Conservation (phyloP, 106 monocot genomes). For the Platanthera guangdongensis region DNA sequence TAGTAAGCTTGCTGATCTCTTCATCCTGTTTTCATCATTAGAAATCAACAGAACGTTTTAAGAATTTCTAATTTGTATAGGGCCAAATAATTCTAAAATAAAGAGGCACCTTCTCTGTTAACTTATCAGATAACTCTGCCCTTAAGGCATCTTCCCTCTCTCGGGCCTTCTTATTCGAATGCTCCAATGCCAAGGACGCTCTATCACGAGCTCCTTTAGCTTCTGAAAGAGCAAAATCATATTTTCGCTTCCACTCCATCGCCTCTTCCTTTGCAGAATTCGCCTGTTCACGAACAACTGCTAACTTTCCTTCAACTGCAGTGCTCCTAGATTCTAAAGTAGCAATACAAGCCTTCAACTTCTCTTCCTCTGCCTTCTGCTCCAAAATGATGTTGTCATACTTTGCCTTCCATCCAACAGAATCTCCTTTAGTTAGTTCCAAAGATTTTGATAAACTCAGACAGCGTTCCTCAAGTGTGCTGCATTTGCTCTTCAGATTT, state of each 20-base stretch:
- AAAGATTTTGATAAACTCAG: constrained; percentile 46
- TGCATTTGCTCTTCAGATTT: constrained; percentile 77
- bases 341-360: constrained; percentile 54
- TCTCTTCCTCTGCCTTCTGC: constrained; percentile 66
- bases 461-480: constrained; percentile 74
- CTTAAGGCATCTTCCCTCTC: constrained; percentile 81
- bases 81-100: background rate
- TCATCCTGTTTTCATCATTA: constrained; percentile 42
- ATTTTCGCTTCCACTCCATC: constrained; percentile 86
- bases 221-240: constrained; percentile 60
- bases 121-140: constrained; percentile 34
- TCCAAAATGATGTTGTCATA: constrained; percentile 40
- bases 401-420: constrained; percentile 67
- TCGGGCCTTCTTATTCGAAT: constrained; percentile 61
- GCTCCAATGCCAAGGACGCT: constrained; percentile 67
- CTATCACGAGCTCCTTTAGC: constrained; percentile 71
- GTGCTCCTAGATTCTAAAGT: constrained; percentile 59
- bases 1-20: constrained; percentile 54
- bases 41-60: background rate
- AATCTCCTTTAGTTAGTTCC: constrained; percentile 39
- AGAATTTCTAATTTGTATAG: background rate
- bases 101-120: background rate
- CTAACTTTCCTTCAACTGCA: constrained; percentile 65
- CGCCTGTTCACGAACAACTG: constrained; percentile 79
- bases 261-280: constrained; percentile 81